Base-by-base conservation (phyloP, 306 rosid genomes). In the Pyrus communis region DNA sequence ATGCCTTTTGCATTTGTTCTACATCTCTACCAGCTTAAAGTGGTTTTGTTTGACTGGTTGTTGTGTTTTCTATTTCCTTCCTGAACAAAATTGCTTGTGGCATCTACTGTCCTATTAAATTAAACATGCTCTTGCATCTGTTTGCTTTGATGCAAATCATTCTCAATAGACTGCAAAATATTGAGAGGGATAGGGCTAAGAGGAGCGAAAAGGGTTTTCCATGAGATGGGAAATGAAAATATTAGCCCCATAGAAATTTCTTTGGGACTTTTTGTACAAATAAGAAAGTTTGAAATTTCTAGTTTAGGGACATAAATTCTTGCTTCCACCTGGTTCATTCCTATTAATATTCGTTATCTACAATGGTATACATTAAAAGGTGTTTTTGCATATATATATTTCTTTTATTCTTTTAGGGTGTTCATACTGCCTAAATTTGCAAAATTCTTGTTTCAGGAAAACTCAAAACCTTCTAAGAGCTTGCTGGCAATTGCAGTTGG, bases 401-500 rank as follows among this genome's bases (percentile, higher is more conserved):
- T 31, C 15, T 64, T 64, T 27, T 14, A 61, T 28, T 62, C 31
- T 62, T 62, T 28, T 28, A 2, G 30, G 46, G 75, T 9, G 18
- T 72, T 64, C 13, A 2, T 65, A 38, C 68, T 57, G 62, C 19
- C 72, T 58, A 67, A 30, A 55, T 30, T 59, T 74, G 43, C 18
- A 28, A 46, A 67, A 25, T 73, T 77, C 28, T 57, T 73, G 25
- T 76, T 69, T 49, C 91, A 94, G 96, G 70, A 25, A 68, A 75
- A 43, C 70, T 78, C 83, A 49, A 88, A 71, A 55, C 80, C 45
- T 75, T 81, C 94, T 21, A 69, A 74, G 86, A 90, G 85, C 85
- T 85, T 94, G 87, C 79, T 94, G 88, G 97, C 96, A 40, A 86
- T 94, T 63, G 84, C 98, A 42, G 96, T 86, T 77, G 98, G 98